Evolutionary conservation across 768 basidiomycete species (phyloP).

Genomic region (Xerocomellus amylosporus): DNA sequence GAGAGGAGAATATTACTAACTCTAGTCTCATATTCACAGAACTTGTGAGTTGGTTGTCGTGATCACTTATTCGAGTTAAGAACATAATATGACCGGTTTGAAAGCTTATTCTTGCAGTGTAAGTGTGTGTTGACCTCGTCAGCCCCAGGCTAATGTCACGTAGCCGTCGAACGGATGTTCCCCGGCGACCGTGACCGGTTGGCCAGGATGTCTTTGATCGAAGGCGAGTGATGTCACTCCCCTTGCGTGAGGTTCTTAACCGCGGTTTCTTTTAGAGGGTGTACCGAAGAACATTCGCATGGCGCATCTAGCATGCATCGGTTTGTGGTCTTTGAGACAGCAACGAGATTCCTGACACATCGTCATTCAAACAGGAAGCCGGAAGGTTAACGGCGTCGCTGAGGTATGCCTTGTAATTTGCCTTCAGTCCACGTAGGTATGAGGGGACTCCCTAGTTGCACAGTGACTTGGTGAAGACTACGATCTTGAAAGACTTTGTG

Average conservation of each 20-base stretch:
- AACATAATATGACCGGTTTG: background rate
- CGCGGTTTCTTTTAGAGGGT: slow-evolving; percentile 54
- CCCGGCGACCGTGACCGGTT: slow-evolving; percentile 83
- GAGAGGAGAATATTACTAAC: slow-evolving; percentile 11
- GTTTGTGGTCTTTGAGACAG: slow-evolving; percentile 23
- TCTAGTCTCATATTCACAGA: slow-evolving; percentile 31
- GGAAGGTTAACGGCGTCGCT: slow-evolving; percentile 94
- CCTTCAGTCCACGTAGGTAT: background rate
- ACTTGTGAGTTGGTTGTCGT: slow-evolving; percentile 25
- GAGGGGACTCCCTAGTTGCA: slow-evolving; percentile 54
- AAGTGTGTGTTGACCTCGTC: slow-evolving; percentile 11
- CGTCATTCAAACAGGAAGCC: slow-evolving; percentile 48
- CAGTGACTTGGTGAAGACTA: slow-evolving; percentile 81
- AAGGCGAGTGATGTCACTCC: slow-evolving; percentile 48
- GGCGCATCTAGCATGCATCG: slow-evolving; percentile 90
- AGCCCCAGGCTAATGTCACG: background rate
- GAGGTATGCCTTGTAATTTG: slow-evolving; percentile 46
- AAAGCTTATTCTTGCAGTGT: slow-evolving; percentile 65
- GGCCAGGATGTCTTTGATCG: slow-evolving; percentile 86
- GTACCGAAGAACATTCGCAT: slow-evolving; percentile 83
- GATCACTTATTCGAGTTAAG: background rate
- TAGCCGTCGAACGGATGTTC: slow-evolving; percentile 85
- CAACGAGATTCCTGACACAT: background rate
- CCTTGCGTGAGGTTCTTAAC: background rate
- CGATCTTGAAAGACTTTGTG: slow-evolving; percentile 88